phyloP scores from a whole-genome alignment of 2,329 filamentous ascomycete genomes.

The Pseudophaeomoniella oleicola region DNA sequence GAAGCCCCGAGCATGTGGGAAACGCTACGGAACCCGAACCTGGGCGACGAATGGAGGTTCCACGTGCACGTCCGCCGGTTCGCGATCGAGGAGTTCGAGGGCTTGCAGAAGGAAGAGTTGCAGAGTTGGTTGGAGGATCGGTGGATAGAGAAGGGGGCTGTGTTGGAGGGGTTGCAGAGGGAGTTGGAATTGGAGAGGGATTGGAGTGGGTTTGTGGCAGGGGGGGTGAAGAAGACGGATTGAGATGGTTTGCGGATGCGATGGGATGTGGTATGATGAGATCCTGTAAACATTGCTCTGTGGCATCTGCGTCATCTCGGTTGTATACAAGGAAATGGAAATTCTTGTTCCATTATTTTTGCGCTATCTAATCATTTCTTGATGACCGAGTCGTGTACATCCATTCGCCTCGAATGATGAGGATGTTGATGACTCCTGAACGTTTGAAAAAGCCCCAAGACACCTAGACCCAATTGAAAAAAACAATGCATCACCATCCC shows the following conservation, averaged over 20 bases:
- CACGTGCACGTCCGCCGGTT: constrained; percentile 37
- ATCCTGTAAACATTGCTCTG: no score
- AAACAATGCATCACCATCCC: no score
- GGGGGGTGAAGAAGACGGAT: not conserved
- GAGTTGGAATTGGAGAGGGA: constrained; percentile 1
- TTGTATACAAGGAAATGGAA: no score
- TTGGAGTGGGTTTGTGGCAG: not conserved
- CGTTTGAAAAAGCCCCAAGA: no score
- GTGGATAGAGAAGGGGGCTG: constrained; percentile 40
- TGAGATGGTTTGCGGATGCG: constrained; percentile 1
- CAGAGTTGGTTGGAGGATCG: constrained; percentile 38
- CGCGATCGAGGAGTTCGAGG: constrained; percentile 32
- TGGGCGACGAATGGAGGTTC: constrained; percentile 26
- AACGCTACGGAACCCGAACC: constrained; percentile 26
- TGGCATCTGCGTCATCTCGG: no score
- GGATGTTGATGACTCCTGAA: no score
- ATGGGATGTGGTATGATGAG: no score
- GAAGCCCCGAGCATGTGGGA: constrained; percentile 39
- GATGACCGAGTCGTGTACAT: no score
- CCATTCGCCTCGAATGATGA: no score
- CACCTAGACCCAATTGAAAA: no score
- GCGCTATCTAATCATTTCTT: no score
- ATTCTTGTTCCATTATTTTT: no score
- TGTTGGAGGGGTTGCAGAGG: constrained; percentile 23
- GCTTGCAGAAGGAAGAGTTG: constrained; percentile 29